Evolutionary conservation across 176 grass and related monocot genomes (phyloP).

Genomic region (Leersia perrieri): DNA sequence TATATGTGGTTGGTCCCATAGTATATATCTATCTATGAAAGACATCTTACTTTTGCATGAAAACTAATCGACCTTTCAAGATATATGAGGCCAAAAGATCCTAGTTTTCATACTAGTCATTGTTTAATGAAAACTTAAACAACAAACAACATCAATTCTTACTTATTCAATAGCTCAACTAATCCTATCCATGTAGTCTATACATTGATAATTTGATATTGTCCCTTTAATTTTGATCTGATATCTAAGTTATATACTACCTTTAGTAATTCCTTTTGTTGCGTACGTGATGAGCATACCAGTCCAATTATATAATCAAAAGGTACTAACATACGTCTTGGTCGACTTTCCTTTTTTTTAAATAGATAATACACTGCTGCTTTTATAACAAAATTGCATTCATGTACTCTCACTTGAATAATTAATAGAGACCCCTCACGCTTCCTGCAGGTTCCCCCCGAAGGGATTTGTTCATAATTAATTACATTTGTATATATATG

Average conservation of each 20-base stretch:
- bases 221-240: not conserved
- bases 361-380: not conserved
- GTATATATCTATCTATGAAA: not conserved
- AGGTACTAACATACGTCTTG: not conserved
- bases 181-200: not conserved
- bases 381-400: not conserved
- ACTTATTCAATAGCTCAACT: not conserved
- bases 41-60: not conserved
- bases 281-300: not conserved
- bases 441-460: not conserved
- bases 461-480: not conserved
- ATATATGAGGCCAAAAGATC: not conserved
- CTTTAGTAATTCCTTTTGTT: not conserved
- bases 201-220: not conserved
- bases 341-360: not conserved
- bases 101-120: not conserved
- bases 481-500: not conserved
- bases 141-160: not conserved
- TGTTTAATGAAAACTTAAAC: conserved; percentile 8
- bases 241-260: not conserved
- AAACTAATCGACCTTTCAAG: not conserved
- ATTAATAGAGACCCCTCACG: not conserved
- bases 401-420: not conserved
- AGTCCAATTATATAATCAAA: not conserved
- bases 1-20: not conserved